These are phyloP conservation scores for Musa beccarii DNA, from an alignment of 176 grass and related monocot genomes.

Conservation along the genomic window DNA sequence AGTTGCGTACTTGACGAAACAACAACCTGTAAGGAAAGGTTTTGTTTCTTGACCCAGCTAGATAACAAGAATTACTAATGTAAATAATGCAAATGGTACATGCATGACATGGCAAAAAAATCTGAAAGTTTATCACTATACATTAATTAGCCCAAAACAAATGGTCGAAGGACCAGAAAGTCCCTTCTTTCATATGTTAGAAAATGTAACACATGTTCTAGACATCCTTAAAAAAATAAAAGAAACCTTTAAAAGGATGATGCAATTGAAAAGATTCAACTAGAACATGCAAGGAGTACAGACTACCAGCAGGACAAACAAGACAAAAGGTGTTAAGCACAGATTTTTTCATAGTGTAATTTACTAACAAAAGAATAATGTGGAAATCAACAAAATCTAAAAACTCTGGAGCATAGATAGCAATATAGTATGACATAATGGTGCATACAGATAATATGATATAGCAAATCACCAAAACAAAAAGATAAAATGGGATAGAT, in stretches of 20 bases:
- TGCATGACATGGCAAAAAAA: constrained; percentile 14
- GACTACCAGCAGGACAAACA: no score
- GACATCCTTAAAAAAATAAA: no score
- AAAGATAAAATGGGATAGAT: not conserved
- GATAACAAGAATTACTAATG: constrained; percentile 20
- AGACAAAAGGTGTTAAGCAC: no score
- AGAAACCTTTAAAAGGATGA: no score
- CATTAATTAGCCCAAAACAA: not conserved
- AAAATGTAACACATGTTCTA: not conserved
- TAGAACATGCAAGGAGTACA: no score
- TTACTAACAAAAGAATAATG: not conserved
- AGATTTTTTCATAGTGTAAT: no score
- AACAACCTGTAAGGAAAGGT: constrained; percentile 60
- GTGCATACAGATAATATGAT: not conserved
- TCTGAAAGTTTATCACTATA: not conserved
- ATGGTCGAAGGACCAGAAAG: not conserved
- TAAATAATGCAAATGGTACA: constrained; percentile 7
- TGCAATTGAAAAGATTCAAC: no score
- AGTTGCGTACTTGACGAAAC: constrained; percentile 97
- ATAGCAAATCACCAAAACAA: not conserved
- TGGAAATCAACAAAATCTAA: not conserved
- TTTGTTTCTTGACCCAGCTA: constrained; percentile 31
- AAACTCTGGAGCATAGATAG: not conserved
- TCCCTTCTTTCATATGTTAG: not conserved
- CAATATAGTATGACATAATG: not conserved